Conservation (phyloP, 371 early-diverging fungal species). For the Mortierella polycephala region DNA sequence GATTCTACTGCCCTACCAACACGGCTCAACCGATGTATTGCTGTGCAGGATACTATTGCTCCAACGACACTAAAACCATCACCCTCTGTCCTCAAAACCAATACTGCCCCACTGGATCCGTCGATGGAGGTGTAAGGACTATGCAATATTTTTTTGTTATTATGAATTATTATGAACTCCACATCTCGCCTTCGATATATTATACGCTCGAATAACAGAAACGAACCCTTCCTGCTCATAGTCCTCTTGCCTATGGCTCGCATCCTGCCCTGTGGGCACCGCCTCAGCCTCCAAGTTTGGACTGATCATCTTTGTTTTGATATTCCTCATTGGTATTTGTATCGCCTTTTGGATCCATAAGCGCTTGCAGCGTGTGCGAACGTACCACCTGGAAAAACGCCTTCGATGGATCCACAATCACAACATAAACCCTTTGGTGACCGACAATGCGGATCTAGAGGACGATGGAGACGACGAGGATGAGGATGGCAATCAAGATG, state of each 20-base stretch:
- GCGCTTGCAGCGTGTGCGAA: constrained; percentile 23
- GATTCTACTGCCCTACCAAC: constrained; percentile 59
- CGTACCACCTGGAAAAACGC: constrained; percentile 49
- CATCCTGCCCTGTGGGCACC: constrained; percentile 48
- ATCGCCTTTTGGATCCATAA: constrained; percentile 45
- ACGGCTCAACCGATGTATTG: constrained; percentile 63
- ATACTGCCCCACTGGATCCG: constrained; percentile 52
- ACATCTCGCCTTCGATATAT: not conserved
- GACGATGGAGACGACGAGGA: constrained; percentile 14
- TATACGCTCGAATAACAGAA: no score
- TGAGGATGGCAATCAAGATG: constrained; percentile 10
- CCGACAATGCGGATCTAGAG: constrained; percentile 25
- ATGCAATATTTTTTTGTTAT: not conserved
- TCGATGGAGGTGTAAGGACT: constrained; percentile 36
- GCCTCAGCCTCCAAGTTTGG: constrained; percentile 53
- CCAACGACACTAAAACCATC: constrained; percentile 46
- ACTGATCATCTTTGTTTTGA: constrained; percentile 38
- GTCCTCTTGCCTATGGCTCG: constrained; percentile 52
- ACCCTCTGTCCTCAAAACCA: constrained; percentile 55
- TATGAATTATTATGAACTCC: not conserved
- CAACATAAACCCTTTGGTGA: constrained; percentile 20
- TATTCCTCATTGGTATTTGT: constrained; percentile 33
- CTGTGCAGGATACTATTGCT: constrained; percentile 61
- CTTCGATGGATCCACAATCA: constrained; percentile 51
- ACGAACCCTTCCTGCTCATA: not conserved